phyloP scores from a whole-genome alignment of 202 grass and related monocot species.

The Panicum hallii region DNA sequence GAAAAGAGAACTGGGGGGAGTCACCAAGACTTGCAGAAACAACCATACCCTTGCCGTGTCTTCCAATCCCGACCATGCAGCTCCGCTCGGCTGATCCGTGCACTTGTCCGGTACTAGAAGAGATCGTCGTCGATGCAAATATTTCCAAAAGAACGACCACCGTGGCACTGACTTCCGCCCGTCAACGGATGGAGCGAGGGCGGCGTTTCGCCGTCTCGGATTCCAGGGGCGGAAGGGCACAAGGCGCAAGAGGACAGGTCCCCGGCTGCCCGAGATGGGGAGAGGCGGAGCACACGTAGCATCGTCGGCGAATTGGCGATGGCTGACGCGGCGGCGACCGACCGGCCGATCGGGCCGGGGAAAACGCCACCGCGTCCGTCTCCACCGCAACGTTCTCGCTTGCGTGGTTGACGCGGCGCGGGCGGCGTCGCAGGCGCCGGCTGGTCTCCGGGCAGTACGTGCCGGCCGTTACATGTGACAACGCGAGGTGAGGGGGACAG shows the following conservation, averaged over 20 bases:
- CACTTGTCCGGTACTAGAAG: not conserved
- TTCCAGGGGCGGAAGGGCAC: slow-evolving; percentile 31
- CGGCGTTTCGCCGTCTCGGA: not conserved
- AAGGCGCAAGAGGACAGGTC: slow-evolving; percentile 11
- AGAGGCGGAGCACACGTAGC: slow-evolving; percentile 6
- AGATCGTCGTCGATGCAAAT: not conserved
- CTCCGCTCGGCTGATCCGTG: not conserved
- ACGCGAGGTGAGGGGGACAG: not conserved
- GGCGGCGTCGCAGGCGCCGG: not conserved
- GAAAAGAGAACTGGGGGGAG: not conserved
- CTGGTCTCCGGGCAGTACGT: not conserved
- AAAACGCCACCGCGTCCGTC: not conserved
- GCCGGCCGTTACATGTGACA: slow-evolving; percentile 11
- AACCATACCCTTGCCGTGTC: not conserved
- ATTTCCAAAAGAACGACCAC: slow-evolving; percentile 10
- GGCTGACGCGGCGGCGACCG: not conserved
- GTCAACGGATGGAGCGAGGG: not conserved
- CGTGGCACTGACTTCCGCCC: not conserved
- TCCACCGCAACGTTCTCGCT: not conserved
- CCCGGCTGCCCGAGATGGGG: too few species aligned
- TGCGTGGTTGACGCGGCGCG: slow-evolving; percentile 45
- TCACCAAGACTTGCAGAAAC: not conserved
- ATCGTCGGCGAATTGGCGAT: not conserved
- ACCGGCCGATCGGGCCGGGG: not conserved
- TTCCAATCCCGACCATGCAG: not conserved